phyloP scores from a whole-genome alignment of 257 asterid species.

The Leptodermis oblonga region DNA sequence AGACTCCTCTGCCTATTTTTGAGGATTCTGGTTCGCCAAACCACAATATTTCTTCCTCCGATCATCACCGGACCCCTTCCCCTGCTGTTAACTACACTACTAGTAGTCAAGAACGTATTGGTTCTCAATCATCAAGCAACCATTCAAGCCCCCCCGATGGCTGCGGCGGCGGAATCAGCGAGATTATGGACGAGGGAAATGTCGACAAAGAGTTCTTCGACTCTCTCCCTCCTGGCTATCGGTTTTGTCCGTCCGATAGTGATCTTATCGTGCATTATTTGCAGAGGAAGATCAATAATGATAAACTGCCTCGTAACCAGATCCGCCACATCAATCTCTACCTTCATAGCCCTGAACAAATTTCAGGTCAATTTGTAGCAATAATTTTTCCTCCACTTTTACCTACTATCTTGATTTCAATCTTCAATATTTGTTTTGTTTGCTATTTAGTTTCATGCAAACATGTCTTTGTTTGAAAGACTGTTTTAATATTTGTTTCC shows the following conservation, averaged over 20 bases:
- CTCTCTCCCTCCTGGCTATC: slow-evolving; percentile 23
- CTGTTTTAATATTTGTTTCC: too few species aligned
- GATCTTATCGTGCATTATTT: slow-evolving; percentile 23
- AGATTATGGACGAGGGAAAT: not conserved
- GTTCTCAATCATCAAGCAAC: not conserved
- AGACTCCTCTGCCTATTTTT: not conserved
- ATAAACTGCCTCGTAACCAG: slow-evolving; percentile 9
- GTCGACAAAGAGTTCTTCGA: not conserved
- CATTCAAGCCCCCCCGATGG: not conserved
- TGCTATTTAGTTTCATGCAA: too few species aligned
- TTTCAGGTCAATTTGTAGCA: not conserved
- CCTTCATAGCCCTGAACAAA: slow-evolving; percentile 7
- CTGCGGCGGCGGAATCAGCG: too few species aligned
- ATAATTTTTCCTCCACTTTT: too few species aligned
- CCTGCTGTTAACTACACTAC: too few species aligned
- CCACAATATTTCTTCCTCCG: not conserved
- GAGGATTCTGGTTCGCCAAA: not conserved
- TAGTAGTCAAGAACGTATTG: too few species aligned
- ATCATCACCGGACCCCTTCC: not conserved
- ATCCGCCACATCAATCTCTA: slow-evolving; percentile 25
- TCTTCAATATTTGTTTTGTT: too few species aligned
- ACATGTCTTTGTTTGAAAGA: not conserved
- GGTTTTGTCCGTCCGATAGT: slow-evolving; percentile 25
- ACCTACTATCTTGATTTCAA: too few species aligned
- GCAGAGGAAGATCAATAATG: slow-evolving; percentile 10